These are phyloP conservation scores for Botrytis galanthina DNA, from an alignment of 2,329 filamentous ascomycete species.

Conservation along the genomic window DNA sequence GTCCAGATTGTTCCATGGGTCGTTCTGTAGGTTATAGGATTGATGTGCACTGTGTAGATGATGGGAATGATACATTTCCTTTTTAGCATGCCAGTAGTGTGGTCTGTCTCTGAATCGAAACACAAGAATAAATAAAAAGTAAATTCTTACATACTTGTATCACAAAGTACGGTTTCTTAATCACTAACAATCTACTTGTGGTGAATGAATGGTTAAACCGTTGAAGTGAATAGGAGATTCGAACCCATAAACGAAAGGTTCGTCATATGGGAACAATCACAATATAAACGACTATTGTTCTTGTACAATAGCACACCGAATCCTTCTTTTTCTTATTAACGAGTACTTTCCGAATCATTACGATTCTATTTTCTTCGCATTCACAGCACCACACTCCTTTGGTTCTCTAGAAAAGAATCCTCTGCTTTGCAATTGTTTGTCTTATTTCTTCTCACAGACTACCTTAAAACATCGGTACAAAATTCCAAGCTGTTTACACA, in stretches of 20 bases:
- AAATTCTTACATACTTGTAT: constrained; percentile 4
- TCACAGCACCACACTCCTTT: constrained; percentile 14
- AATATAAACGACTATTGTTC: not conserved
- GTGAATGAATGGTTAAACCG: not conserved
- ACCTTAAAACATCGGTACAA: not conserved
- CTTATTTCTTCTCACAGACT: not conserved
- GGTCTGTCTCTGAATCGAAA: not conserved
- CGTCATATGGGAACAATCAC: not conserved
- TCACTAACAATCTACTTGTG: not conserved
- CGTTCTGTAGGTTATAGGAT: constrained; percentile 3
- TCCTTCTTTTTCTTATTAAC: not conserved
- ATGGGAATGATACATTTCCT: not conserved
- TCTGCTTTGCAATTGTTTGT: not conserved
- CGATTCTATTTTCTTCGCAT: constrained; percentile 2
- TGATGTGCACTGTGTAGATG: not conserved
- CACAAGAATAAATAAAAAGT: constrained; percentile 1
- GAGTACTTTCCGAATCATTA: constrained; percentile 4
- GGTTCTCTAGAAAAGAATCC: not conserved
- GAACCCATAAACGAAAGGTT: not conserved
- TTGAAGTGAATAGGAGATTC: constrained; percentile 14
- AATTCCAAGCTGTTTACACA: not conserved
- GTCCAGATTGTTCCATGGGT: not conserved
- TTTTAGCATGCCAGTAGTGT: not conserved
- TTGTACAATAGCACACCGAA: not conserved
- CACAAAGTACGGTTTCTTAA: not conserved